A percentile compares a stretch with the other conserved stretches of the same genome.
Evolutionary conservation across 345 rosid species (phyloP).

Genomic region (Syzygium aqueum): DNA sequence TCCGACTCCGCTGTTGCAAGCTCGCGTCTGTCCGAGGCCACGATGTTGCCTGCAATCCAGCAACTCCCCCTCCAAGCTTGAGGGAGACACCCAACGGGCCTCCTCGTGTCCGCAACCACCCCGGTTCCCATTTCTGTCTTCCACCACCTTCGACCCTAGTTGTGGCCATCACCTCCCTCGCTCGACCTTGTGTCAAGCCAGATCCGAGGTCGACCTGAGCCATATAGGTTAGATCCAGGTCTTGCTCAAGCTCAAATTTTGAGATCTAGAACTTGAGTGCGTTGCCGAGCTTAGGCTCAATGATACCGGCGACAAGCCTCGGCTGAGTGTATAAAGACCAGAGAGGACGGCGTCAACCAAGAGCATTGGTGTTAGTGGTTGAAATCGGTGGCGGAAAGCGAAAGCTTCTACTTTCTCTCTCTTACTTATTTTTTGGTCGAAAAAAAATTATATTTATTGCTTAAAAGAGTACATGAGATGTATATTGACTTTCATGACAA

Average conservation of each 20-base stretch:
- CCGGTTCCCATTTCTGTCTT: background rate
- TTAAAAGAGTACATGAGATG: too few species aligned
- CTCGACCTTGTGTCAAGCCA: background rate
- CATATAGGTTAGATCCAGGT: background rate
- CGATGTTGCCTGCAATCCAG: background rate
- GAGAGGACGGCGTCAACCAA: background rate
- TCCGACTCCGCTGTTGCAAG: background rate
- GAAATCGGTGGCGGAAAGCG: background rate
- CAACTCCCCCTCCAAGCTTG: background rate
- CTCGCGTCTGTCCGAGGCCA: background rate
- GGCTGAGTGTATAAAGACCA: background rate
- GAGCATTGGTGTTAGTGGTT: background rate
- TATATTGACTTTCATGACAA: too few species aligned
- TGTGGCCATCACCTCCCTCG: background rate
- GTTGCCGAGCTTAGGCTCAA: background rate
- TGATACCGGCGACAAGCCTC: rapidly evolving
- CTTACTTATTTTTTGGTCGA: too few species aligned
- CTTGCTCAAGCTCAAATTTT: background rate
- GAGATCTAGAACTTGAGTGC: background rate
- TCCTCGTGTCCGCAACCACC: background rate
- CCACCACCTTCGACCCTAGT: background rate
- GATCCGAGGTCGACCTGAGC: background rate
- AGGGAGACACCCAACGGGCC: background rate
- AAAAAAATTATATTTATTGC: too few species aligned
- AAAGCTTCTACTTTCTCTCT: background rate